Evolutionary conservation across 2,329 filamentous ascomycete species (phyloP).

Genomic region (Thielaviopsis cerberus): DNA sequence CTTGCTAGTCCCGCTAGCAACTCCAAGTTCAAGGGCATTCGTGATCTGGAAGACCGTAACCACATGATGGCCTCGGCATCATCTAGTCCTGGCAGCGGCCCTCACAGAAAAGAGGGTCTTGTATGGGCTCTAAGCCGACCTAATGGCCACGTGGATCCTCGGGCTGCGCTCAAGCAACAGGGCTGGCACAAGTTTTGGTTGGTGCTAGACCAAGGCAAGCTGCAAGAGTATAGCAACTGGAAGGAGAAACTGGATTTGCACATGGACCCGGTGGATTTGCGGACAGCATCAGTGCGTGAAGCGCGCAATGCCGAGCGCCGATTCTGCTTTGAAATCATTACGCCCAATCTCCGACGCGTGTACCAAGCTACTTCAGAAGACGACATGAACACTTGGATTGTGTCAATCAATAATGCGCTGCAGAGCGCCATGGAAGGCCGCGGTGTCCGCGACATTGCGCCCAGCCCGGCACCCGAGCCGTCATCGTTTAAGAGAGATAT

Average conservation of each 20-base stretch:
- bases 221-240: conserved; percentile 98
- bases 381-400: conserved; percentile 94
- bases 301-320: conserved; percentile 83
- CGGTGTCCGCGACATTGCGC: conserved; percentile 36
- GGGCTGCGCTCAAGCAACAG: conserved; percentile 74
- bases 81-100: conserved; percentile 37
- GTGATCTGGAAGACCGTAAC: conserved; percentile 77
- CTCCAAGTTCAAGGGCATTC: conserved; percentile 70
- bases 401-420: conserved; percentile 86
- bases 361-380: conserved; percentile 97
- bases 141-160: conserved; percentile 85
- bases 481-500: conserved; percentile 63
- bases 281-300: conserved; percentile 91
- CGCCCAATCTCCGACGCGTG: conserved; percentile 83
- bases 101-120: conserved; percentile 78
- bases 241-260: conserved; percentile 92
- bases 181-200: conserved; percentile 99
- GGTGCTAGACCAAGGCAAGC: conserved; percentile 84
- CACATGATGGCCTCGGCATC: conserved; percentile 25
- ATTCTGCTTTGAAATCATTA: conserved; percentile 98
- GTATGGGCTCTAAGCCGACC: conserved; percentile 87
- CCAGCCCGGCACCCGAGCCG: conserved; percentile 18
- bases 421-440: conserved; percentile 87
- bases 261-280: conserved; percentile 92
- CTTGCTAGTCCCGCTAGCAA: conserved; percentile 31